phyloP scores from a whole-genome alignment of 164 flowering plant species.

The Santalum album region DNA sequence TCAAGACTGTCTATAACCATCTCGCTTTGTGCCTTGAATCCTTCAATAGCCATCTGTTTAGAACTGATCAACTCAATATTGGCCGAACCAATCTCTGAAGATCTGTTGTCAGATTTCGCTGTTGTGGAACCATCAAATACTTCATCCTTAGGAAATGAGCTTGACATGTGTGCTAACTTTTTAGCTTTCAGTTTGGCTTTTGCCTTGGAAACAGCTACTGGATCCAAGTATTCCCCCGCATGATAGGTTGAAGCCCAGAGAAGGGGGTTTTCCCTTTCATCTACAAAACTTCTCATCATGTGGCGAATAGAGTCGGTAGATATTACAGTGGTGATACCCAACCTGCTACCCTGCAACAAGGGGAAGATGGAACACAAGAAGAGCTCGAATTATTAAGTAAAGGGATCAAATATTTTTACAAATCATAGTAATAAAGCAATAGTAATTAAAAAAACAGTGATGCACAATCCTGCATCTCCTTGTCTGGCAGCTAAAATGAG shows the following conservation, averaged over 20 bases:
- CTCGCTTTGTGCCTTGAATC: constrained; percentile 91
- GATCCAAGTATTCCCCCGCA: constrained; percentile 84
- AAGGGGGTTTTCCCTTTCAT: constrained; percentile 79
- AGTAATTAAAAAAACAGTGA: no score
- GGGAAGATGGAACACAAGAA: neutral
- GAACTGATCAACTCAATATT: constrained; percentile 40
- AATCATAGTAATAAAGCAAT: no score
- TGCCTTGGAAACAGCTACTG: constrained; percentile 77
- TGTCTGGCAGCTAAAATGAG: no score
- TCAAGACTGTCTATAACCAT: constrained; percentile 96
- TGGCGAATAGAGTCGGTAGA: constrained; percentile 90
- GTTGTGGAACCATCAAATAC: constrained; percentile 17
- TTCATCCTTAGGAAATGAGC: constrained; percentile 29
- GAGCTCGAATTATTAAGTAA: no score
- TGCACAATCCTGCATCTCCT: no score
- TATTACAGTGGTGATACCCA: constrained; percentile 80
- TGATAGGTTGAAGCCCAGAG: constrained; percentile 92
- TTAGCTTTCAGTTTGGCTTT: constrained; percentile 69
- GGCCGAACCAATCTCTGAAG: constrained; percentile 18
- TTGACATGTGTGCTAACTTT: constrained; percentile 44
- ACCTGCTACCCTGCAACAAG: constrained; percentile 60
- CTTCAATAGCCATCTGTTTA: constrained; percentile 84
- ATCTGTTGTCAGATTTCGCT: constrained; percentile 29
- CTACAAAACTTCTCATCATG: constrained; percentile 93
- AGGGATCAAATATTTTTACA: no score